These are phyloP conservation scores for Penicillium desertorum DNA, from an alignment of 495 filamentous ascomycete genomes.

Conservation along the genomic window DNA sequence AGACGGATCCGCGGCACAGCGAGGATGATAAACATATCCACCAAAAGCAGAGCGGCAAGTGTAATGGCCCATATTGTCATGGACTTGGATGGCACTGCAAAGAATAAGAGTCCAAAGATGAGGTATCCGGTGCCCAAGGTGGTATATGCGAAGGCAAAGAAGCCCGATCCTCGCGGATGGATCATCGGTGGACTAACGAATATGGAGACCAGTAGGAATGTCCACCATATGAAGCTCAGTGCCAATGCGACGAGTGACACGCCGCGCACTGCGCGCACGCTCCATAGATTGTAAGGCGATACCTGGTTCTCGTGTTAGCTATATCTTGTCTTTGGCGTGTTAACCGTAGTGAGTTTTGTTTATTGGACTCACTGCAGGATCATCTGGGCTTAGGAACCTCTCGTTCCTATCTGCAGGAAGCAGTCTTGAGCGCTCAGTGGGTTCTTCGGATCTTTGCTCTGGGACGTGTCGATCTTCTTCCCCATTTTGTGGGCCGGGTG, in stretches of 20 bases:
- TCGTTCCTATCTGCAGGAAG: slow-evolving; percentile 58
- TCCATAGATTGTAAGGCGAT: slow-evolving; percentile 93
- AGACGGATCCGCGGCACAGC: slow-evolving; percentile 66
- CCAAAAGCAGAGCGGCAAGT: slow-evolving; percentile 67
- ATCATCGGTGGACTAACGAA: slow-evolving; percentile 88
- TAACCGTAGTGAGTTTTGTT: background rate
- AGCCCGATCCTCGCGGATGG: slow-evolving; percentile 82
- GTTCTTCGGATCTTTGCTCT: slow-evolving; percentile 22
- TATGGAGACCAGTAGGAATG: slow-evolving; percentile 75
- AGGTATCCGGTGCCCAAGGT: slow-evolving; percentile 72
- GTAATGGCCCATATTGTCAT: slow-evolving; percentile 68
- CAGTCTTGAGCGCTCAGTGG: slow-evolving; percentile 75
- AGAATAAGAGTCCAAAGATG: slow-evolving; percentile 78
- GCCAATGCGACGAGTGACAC: slow-evolving; percentile 69
- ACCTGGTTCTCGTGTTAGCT: slow-evolving; percentile 53
- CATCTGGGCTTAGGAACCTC: slow-evolving; percentile 82
- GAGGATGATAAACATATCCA: slow-evolving; percentile 76
- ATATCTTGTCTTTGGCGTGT: background rate
- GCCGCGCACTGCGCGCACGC: slow-evolving; percentile 73
- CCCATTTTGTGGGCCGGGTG: slow-evolving; percentile 21
- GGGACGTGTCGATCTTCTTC: slow-evolving; percentile 19
- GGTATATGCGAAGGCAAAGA: slow-evolving; percentile 80
- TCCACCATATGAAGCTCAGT: slow-evolving; percentile 87
- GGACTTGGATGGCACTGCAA: slow-evolving; percentile 73
- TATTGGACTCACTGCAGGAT: slow-evolving; percentile 70